Base-by-base conservation (phyloP, 768 basidiomycete genomes). In the Xerocomellus intermedius region DNA sequence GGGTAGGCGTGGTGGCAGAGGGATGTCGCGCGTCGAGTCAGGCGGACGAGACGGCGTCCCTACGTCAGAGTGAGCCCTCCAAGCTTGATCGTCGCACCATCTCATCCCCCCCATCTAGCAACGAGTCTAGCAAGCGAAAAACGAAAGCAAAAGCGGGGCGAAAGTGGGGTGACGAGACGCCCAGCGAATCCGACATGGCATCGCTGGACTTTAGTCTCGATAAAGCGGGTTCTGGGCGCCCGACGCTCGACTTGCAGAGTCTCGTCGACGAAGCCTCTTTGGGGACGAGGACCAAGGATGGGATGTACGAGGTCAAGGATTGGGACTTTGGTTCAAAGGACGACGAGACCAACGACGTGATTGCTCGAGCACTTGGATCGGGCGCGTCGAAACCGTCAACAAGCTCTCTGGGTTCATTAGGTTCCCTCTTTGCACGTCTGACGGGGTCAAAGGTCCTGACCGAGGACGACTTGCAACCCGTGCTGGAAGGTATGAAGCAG, bases 401-500 rank as follows among this genome's bases (percentile, higher is more conserved):
- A 4, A 72, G 77, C 38, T 81, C 85, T 22, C 64, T 86, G 48
- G 86, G 89, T 13, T 72, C 84, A 1, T 71, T 94, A n/a, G 82
- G 89, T 12, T 86, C 84, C 42, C 77, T 96, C 48, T 92, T 97
- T 69, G 84, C 91, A 7, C 81, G 91, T 42, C 73, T 97, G 62
- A 95, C 93, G 4, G 91, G 94, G 0, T 85, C 85, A 24, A 95
- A 94, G 72, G 77, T 85, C 2, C 74, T 99, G 52, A 89, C 88
- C 1, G 82, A 91, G 52, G 79, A 83, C 37, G 96, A 98, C 69
- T 71, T 98, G 50, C 82, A 83, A 61, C 96, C 96, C 8, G 90
- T 96, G 1, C 69, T 98, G 42, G 88, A 88, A 48, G 91, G 85
- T 17, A 98, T 98, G 94, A 94, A 96, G 70, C 92, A 95, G 57